A percentile compares a stretch with the other conserved stretches of the same genome.
These are phyloP conservation scores for Podospora appendiculata DNA, from an alignment of 495 filamentous ascomycete genomes.

Conservation along the genomic window DNA sequence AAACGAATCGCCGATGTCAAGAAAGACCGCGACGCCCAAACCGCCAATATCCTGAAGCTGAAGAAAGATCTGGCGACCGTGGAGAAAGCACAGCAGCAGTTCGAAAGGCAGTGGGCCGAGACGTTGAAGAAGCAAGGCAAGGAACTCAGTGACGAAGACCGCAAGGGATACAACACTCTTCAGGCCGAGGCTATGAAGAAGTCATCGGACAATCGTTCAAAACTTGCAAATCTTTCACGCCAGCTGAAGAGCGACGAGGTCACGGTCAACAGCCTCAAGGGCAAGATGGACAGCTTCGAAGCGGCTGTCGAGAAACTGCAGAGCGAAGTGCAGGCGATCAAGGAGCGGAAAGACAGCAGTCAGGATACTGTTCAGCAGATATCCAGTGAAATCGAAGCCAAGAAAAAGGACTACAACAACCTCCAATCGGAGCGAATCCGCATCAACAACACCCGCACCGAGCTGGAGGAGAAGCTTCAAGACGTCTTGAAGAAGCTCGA, in stretches of 20 bases:
- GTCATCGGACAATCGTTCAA: constrained; percentile 71
- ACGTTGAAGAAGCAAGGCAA: constrained; percentile 76
- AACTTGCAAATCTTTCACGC: constrained; percentile 74
- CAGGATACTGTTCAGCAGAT: constrained; percentile 56
- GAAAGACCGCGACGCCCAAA: constrained; percentile 68
- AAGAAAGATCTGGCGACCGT: constrained; percentile 76
- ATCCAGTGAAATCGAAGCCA: constrained; percentile 69
- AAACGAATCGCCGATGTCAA: constrained; percentile 60
- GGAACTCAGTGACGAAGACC: constrained; percentile 75
- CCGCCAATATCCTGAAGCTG: constrained; percentile 55
- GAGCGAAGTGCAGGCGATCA: constrained; percentile 59
- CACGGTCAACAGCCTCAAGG: constrained; percentile 74
- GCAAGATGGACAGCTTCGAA: constrained; percentile 73
- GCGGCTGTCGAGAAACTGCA: constrained; percentile 66
- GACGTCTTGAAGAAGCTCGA: constrained; percentile 70
- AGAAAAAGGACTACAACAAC: constrained; percentile 84
- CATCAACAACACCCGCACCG: constrained; percentile 68
- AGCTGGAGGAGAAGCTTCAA: constrained; percentile 84
- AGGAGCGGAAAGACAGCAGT: constrained; percentile 54
- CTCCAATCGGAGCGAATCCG: constrained; percentile 78
- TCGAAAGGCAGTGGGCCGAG: constrained; percentile 81
- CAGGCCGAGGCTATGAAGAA: constrained; percentile 80
- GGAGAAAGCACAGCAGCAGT: constrained; percentile 82
- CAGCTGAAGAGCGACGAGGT: constrained; percentile 85
- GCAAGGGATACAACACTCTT: constrained; percentile 83